Conservation (phyloP, 2,329 filamentous ascomycete genomes). For the Penicillium sp. region DNA sequence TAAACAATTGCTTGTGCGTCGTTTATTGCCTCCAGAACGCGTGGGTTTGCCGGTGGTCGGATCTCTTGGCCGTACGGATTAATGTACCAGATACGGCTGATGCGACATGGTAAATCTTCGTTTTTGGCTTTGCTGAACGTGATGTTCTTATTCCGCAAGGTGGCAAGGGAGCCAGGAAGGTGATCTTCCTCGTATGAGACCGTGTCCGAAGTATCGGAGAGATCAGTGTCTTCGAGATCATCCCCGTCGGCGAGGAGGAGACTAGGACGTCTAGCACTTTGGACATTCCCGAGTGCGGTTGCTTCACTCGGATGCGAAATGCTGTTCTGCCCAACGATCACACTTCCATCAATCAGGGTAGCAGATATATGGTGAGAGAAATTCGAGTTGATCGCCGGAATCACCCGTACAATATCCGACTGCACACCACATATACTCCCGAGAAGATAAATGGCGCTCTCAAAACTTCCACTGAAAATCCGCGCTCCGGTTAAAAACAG, state of each 20-base stretch:
- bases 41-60: constrained; percentile 76
- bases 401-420: constrained; percentile 67
- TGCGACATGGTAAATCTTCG: constrained; percentile 75
- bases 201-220: constrained; percentile 32
- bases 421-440: constrained; percentile 85
- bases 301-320: constrained; percentile 80
- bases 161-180: constrained; percentile 68
- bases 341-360: constrained; percentile 69
- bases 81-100: constrained; percentile 91
- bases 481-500: constrained; percentile 81
- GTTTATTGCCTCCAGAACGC: constrained; percentile 69
- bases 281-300: constrained; percentile 47
- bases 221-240: constrained; percentile 32
- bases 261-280: constrained; percentile 33
- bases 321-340: constrained; percentile 88
- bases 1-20: constrained; percentile 73
- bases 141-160: constrained; percentile 77
- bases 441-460: constrained; percentile 87
- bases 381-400: constrained; percentile 91
- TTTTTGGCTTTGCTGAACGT: constrained; percentile 77
- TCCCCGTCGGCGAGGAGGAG: constrained; percentile 36
- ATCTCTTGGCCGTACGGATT: constrained; percentile 99
- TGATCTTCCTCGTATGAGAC: constrained; percentile 47
- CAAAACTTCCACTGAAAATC: constrained; percentile 88
- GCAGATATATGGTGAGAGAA: constrained; percentile 94